A percentile compares a stretch with the other conserved stretches of the same genome.
These are phyloP conservation scores for Geotrichum restrictum DNA, from an alignment of 1,139 yeast genomes.

Conservation along the genomic window DNA sequence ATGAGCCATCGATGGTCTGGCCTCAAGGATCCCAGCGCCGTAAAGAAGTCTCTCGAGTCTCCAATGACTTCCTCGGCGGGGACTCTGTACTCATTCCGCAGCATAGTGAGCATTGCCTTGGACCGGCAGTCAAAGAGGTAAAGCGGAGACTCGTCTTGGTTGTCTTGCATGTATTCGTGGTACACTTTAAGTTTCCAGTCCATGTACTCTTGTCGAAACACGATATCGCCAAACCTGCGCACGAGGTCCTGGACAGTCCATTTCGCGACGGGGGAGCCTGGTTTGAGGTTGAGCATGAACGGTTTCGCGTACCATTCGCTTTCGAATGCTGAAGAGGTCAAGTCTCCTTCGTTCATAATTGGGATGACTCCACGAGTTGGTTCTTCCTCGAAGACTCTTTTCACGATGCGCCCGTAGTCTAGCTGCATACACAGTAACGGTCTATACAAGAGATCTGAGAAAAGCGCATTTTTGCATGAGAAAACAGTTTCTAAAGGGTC, in stretches of 20 bases:
- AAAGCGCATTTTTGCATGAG: constrained; percentile 38
- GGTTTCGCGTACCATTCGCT: constrained; percentile 54
- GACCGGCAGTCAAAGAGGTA: constrained; percentile 80
- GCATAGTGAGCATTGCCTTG: constrained; percentile 51
- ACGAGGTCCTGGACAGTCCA: constrained; percentile 57
- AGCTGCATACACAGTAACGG: constrained; percentile 78
- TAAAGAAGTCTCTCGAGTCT: constrained; percentile 35
- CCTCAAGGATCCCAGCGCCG: constrained; percentile 47
- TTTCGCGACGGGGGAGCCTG: constrained; percentile 42
- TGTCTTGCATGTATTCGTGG: constrained; percentile 54
- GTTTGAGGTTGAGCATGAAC: constrained; percentile 52
- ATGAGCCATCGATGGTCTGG: constrained; percentile 93
- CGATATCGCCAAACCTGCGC: constrained; percentile 53
- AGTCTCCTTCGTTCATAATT: constrained; percentile 30
- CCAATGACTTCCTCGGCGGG: constrained; percentile 51
- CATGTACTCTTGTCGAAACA: constrained; percentile 79
- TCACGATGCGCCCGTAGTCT: constrained; percentile 43
- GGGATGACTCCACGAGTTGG: constrained; percentile 22
- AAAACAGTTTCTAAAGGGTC: constrained; percentile 45
- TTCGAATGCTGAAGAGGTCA: constrained; percentile 46
- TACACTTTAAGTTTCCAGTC: constrained; percentile 69
- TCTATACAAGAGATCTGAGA: constrained; percentile 64
- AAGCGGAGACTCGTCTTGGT: constrained; percentile 76
- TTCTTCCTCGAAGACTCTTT: constrained; percentile 28
- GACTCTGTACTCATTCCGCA: constrained; percentile 51